Conservation (phyloP, 2,329 filamentous ascomycete genomes). For the Zopfia rhizophila region DNA sequence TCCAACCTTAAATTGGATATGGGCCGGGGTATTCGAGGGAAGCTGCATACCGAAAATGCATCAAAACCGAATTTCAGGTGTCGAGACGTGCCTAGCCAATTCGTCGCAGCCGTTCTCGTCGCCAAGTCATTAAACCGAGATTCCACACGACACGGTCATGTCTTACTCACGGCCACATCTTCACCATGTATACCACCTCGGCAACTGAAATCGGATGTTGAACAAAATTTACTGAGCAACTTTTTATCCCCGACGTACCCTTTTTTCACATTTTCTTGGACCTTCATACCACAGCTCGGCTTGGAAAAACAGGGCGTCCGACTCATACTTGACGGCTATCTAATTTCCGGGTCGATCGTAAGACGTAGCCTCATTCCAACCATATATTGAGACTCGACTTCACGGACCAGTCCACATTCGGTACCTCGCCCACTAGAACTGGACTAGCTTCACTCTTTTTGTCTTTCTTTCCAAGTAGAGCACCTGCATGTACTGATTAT, state of each 20-base stretch:
- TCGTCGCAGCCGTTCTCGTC: too few relatives aligned
- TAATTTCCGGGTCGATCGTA: slow-evolving; percentile 17
- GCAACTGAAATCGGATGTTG: slow-evolving; percentile 21
- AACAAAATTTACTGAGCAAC: slow-evolving; percentile 13
- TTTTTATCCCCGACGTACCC: slow-evolving; percentile 27
- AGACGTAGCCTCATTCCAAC: slow-evolving; percentile 25
- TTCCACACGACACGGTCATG: too few relatives aligned
- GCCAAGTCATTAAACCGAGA: too few relatives aligned
- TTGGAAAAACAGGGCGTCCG: slow-evolving; percentile 6
- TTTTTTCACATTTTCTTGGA: slow-evolving; percentile 7
- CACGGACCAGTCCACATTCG: neutral
- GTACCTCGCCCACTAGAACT: neutral
- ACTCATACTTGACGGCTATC: slow-evolving; percentile 16
- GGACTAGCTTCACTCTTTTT: neutral
- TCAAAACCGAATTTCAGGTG: too few relatives aligned
- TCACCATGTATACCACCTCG: too few relatives aligned
- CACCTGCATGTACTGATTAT: neutral
- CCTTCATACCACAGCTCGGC: slow-evolving; percentile 5
- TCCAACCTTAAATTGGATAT: too few relatives aligned
- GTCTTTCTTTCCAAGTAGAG: neutral
- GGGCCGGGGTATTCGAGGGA: too few relatives aligned
- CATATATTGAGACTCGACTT: slow-evolving; percentile 1
- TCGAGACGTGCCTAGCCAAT: too few relatives aligned
- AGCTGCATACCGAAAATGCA: too few relatives aligned
- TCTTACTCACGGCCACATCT: too few relatives aligned